A percentile compares a stretch with the other conserved stretches of the same genome.
Evolutionary conservation across 2,329 filamentous ascomycete species (phyloP).

Genomic region (Curvularia sp.): DNA sequence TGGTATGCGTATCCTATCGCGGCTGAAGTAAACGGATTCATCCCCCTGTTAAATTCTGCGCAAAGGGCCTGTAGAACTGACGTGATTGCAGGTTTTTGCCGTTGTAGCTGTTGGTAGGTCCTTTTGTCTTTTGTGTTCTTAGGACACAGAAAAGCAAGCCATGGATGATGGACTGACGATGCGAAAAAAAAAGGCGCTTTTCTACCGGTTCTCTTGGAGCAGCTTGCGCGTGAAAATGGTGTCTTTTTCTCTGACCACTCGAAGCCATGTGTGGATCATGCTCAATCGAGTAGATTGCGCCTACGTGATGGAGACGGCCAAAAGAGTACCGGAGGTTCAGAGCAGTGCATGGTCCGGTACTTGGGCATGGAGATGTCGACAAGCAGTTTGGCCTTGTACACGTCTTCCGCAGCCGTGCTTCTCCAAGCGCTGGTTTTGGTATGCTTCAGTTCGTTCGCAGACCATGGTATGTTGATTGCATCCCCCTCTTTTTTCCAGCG

Average conservation of each 20-base stretch:
- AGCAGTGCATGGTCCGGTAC: constrained; percentile 79
- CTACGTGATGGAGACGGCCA: constrained; percentile 24
- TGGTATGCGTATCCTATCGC: constrained; percentile 94
- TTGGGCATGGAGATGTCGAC: constrained; percentile 85
- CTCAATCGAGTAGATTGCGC: constrained; percentile 49
- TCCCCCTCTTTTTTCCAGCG: not conserved
- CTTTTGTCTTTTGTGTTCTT: not conserved
- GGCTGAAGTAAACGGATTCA: constrained; percentile 65
- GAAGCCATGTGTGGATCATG: constrained; percentile 73
- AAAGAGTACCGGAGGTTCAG: constrained; percentile 19
- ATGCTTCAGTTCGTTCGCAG: constrained; percentile 90
- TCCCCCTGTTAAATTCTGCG: not conserved
- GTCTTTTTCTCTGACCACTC: constrained; percentile 78
- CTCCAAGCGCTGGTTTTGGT: constrained; percentile 87
- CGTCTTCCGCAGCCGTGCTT: constrained; percentile 86
- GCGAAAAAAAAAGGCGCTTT: constrained; percentile 70
- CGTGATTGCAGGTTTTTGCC: constrained; percentile 68
- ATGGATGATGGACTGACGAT: no score
- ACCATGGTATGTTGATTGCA: constrained; percentile 74
- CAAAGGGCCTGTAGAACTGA: not conserved
- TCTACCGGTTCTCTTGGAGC: constrained; percentile 89
- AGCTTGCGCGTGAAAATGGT: constrained; percentile 86
- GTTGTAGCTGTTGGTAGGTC: constrained; percentile 80
- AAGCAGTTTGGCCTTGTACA: constrained; percentile 94
- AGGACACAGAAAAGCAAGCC: no score